Conservation (phyloP, 345 rosid species). For the Erodium maritimum region DNA sequence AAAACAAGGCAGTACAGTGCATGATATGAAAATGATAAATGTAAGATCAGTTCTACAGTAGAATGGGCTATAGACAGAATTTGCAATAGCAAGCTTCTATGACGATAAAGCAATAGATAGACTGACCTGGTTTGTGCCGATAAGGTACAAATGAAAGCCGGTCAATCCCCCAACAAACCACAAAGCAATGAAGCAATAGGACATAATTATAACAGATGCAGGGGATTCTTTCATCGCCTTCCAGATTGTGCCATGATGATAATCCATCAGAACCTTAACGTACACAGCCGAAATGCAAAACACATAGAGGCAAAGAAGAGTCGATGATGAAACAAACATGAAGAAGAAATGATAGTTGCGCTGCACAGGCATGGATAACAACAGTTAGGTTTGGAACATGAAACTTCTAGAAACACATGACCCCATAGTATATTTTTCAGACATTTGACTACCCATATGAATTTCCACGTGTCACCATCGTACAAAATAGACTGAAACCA, state of each 20-base stretch:
- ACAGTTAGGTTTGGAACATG: background rate
- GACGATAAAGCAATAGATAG: constrained; percentile 1
- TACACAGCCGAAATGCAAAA: constrained; percentile 73
- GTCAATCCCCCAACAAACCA: constrained; percentile 99
- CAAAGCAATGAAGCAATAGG: constrained; percentile 65
- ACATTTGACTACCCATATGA: too few species aligned
- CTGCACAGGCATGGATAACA: constrained; percentile 33
- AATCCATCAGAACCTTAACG: constrained; percentile 74
- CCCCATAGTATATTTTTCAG: too few species aligned
- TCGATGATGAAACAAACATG: constrained; percentile 79
- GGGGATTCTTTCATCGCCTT: constrained; percentile 87
- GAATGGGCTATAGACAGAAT: background rate
- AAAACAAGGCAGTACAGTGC: background rate
- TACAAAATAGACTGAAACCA: too few species aligned
- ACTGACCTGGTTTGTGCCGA: constrained; percentile 82
- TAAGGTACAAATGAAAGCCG: constrained; percentile 86
- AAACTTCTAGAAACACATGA: background rate
- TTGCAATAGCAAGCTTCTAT: constrained; percentile 2
- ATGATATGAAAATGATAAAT: background rate
- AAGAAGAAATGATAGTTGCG: constrained; percentile 95
- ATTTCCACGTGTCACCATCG: too few species aligned
- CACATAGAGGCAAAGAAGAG: constrained; percentile 84
- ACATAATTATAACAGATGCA: constrained; percentile 68
- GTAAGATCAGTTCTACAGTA: background rate
- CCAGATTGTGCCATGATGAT: constrained; percentile 58